Conservation (phyloP, 352 stramenopile species). For the Globisporangium canariense region DNA sequence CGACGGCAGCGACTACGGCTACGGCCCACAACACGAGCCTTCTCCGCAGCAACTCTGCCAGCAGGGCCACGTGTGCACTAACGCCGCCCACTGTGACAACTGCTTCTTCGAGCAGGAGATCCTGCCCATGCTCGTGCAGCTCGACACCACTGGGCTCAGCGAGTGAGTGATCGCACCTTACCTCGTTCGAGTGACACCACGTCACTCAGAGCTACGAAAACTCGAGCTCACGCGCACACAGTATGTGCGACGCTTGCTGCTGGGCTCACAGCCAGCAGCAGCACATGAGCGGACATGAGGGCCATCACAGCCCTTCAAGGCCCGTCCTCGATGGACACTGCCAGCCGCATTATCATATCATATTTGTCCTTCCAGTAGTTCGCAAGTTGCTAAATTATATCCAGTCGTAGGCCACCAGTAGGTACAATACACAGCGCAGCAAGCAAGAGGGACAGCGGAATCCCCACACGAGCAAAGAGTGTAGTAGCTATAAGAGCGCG, state of each 20-base stretch:
- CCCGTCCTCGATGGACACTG: background rate
- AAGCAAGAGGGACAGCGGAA: background rate
- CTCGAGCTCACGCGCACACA: background rate
- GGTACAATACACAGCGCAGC: background rate
- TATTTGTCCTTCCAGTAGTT: background rate
- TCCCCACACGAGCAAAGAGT: background rate
- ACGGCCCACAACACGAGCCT: background rate
- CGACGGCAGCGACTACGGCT: background rate
- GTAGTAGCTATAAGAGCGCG: background rate
- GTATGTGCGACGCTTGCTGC: background rate
- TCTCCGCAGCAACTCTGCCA: background rate
- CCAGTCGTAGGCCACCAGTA: background rate
- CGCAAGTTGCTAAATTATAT: background rate
- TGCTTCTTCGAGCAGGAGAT: conserved; percentile 38
- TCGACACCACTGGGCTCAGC: conserved; percentile 19
- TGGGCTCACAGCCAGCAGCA: background rate
- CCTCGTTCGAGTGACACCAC: background rate
- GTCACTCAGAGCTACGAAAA: background rate
- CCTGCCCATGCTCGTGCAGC: conserved; percentile 29
- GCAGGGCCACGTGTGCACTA: conserved; percentile 7
- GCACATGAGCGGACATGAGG: background rate
- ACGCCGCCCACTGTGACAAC: conserved; percentile 18
- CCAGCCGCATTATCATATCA: background rate
- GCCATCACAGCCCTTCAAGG: background rate
- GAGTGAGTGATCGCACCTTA: conserved; percentile 1